A percentile compares a stretch with the other conserved stretches of the same genome.
Evolutionary conservation across 1,284 basidiomycete species (phyloP).

Genomic region (Cystobasidiaceae sp.): DNA sequence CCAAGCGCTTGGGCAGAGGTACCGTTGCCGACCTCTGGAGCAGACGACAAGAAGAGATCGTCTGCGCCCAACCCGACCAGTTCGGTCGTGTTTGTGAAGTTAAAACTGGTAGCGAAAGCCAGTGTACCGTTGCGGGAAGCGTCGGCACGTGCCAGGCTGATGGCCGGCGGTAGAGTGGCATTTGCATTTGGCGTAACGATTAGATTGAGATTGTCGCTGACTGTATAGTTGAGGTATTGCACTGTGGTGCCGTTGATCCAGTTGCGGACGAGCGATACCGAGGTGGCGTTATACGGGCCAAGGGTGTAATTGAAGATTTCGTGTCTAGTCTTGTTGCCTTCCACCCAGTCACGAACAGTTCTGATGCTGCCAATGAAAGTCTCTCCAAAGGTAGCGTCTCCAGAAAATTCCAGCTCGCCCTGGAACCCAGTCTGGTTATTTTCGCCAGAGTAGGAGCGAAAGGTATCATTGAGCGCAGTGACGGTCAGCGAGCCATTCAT

Average conservation of each 20-base stretch:
- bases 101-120: conserved; percentile 45
- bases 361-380: conserved; percentile 51
- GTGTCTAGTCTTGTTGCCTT: conserved; percentile 44
- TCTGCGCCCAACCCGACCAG: conserved; percentile 46
- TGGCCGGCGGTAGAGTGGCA: conserved; percentile 45
- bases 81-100: conserved; percentile 50
- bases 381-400: conserved; percentile 49
- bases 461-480: conserved; percentile 41
- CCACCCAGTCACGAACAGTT: conserved; percentile 50
- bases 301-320: conserved; percentile 52
- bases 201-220: conserved; percentile 43
- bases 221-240: conserved; percentile 46
- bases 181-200: conserved; percentile 43
- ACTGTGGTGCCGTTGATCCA: conserved; percentile 51
- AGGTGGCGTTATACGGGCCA: conserved; percentile 44
- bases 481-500: conserved; percentile 41
- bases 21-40: conserved; percentile 16
- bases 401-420: conserved; percentile 46
- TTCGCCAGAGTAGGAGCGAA: conserved; percentile 40
- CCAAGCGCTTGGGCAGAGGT: conserved; percentile 40
- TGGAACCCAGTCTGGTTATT: conserved; percentile 49
- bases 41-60: conserved; percentile 45
- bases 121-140: conserved; percentile 42
- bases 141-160: conserved; percentile 36
- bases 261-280: conserved; percentile 47